Evolutionary conservation across 1,139 yeast species (phyloP).

Genomic region (Scheffersomyces illinoinensis): DNA sequence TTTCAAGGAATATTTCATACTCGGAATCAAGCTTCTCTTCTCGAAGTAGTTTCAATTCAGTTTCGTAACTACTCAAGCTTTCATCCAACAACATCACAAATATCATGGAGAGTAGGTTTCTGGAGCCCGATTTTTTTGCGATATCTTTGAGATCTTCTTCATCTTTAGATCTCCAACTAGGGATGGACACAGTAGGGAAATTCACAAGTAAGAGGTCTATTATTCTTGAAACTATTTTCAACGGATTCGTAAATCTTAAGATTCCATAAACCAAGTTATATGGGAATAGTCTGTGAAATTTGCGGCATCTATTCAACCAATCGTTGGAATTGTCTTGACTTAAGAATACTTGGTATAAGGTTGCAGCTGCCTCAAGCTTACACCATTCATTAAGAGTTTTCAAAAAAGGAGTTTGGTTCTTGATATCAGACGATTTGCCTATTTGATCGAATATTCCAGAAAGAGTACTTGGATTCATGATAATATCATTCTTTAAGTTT

Average conservation of each 20-base stretch:
- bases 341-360: conserved; percentile 73
- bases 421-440: conserved; percentile 52
- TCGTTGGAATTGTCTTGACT: conserved; percentile 82
- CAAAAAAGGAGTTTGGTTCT: conserved; percentile 66
- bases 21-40: conserved; percentile 17
- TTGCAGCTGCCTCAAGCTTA: conserved; percentile 79
- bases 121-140: conserved; percentile 48
- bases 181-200: conserved; percentile 44
- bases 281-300: conserved; percentile 75
- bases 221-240: conserved; percentile 74
- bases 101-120: conserved; percentile 65
- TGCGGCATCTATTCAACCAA: conserved; percentile 63
- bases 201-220: conserved; percentile 80
- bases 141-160: conserved; percentile 6
- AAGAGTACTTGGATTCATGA: conserved; percentile 50
- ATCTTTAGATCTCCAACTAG: conserved; percentile 17
- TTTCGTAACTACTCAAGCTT: conserved; percentile 68
- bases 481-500: conserved; percentile 53
- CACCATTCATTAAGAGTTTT: conserved; percentile 77
- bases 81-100: conserved; percentile 76
- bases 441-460: conserved; percentile 62
- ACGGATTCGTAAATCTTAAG: conserved; percentile 79
- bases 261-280: conserved; percentile 74
- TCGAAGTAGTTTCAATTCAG: conserved; percentile 52
- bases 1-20: conserved; percentile 23